Conservation (phyloP, 495 filamentous ascomycete species). For the Copromyces sp. region DNA sequence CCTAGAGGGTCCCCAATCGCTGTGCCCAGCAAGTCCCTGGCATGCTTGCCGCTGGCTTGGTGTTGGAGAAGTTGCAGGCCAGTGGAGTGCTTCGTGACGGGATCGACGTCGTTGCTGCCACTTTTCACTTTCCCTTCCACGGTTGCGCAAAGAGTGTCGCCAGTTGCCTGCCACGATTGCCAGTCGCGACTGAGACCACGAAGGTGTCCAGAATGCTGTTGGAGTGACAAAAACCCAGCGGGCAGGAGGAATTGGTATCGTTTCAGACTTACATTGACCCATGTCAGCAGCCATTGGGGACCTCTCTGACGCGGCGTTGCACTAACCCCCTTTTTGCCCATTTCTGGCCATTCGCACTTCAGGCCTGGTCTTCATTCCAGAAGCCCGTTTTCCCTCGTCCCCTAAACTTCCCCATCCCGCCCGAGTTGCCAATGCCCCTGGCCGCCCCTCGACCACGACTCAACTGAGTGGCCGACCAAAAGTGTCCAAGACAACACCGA, state of each 20-base stretch:
- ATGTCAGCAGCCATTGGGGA: not conserved
- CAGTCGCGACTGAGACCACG: not conserved
- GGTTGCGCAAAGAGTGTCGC: not conserved
- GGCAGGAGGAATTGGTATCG: not conserved
- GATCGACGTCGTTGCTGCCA: not conserved
- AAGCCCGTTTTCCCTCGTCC: not conserved
- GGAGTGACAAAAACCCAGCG: not conserved
- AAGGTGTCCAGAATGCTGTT: not conserved
- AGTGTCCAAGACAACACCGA: not conserved
- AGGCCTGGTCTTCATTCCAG: not conserved
- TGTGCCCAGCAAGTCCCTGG: not conserved
- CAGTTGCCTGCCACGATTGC: not conserved
- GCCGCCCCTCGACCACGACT: not conserved
- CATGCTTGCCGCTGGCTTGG: not conserved
- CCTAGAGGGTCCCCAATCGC: not conserved
- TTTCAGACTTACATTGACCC: not conserved
- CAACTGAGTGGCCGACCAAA: not conserved
- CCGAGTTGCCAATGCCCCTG: not conserved
- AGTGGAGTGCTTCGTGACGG: not conserved
- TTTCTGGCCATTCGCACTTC: not conserved
- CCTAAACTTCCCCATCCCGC: not conserved
- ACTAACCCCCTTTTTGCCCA: not conserved
- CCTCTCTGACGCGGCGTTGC: not conserved
- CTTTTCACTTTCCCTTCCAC: not conserved
- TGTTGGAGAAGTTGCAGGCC: not conserved